phyloP scores from a whole-genome alignment of 371 early-diverging fungal species.

The Mucor plumbeus region DNA sequence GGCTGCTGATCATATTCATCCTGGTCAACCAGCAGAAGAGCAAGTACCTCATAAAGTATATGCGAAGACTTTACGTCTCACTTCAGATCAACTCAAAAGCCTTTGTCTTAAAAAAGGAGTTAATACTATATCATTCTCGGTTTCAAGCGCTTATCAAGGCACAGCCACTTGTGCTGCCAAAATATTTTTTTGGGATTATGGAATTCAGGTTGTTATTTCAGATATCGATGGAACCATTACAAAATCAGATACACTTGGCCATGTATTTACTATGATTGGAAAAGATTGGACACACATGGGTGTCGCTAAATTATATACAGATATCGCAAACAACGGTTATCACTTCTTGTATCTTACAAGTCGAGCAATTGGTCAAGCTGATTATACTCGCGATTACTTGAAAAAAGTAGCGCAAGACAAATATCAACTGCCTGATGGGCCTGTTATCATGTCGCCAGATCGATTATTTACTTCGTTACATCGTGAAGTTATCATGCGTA shows the following conservation, averaged over 20 bases:
- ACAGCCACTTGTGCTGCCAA: conserved; percentile 80
- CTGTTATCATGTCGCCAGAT: conserved; percentile 97
- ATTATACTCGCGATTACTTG: conserved; percentile 92
- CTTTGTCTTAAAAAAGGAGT: conserved; percentile 86
- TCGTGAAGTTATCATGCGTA: conserved; percentile 93
- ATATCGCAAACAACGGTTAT: conserved; percentile 95
- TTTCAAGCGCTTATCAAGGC: conserved; percentile 76
- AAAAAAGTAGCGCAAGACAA: conserved; percentile 87
- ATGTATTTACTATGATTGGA: conserved; percentile 97
- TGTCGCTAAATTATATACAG: conserved; percentile 95
- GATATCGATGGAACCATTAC: conserved; percentile 99
- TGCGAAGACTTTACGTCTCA: conserved; percentile 89
- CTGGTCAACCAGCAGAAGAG: conserved; percentile 16
- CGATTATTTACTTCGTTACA: conserved; percentile 94
- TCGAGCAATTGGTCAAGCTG: conserved; percentile 96
- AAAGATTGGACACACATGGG: conserved; percentile 99
- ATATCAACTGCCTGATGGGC: conserved; percentile 94
- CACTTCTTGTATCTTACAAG: conserved; percentile 96
- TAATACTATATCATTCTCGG: conserved; percentile 91
- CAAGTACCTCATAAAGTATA: conserved; percentile 55
- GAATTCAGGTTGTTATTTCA: conserved; percentile 92
- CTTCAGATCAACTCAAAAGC: conserved; percentile 88
- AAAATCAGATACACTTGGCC: conserved; percentile 97
- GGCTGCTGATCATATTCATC: conserved; percentile 38
- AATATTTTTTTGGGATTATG: conserved; percentile 89